phyloP scores from a whole-genome alignment of 345 rosid species.

The Noccaea caerulescens region DNA sequence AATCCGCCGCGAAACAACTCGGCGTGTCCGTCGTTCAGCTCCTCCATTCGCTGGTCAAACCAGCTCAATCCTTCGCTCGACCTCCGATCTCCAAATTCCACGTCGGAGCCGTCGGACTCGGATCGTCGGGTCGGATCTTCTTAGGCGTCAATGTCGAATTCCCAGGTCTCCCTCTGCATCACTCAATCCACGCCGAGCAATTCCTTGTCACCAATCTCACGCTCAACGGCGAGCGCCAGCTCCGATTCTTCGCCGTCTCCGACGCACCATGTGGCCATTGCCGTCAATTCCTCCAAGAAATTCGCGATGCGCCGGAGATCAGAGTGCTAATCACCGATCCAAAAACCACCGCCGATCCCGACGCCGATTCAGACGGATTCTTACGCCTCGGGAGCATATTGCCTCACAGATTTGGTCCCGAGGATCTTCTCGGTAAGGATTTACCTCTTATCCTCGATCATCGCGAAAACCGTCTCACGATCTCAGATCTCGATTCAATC shows the following conservation, averaged over 20 bases:
- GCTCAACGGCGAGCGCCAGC: constrained; percentile 63
- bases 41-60: constrained; percentile 69
- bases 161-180: constrained; percentile 90
- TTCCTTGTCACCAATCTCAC: constrained; percentile 86
- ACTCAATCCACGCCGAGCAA: constrained; percentile 95
- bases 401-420: constrained; percentile 88
- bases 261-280: constrained; percentile 99
- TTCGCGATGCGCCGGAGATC: constrained; percentile 69
- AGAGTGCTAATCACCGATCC: constrained; percentile 55
- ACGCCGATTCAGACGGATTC: constrained; percentile 42
- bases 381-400: constrained; percentile 51
- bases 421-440: constrained; percentile 63
- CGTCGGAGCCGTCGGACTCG: constrained; percentile 85
- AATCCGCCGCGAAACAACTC: constrained; percentile 64
- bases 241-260: constrained; percentile 75
- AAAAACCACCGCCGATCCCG: constrained; percentile 15
- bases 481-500: constrained; percentile 24
- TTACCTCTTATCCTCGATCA: constrained; percentile 72
- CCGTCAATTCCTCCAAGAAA: constrained; percentile 93
- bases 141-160: constrained; percentile 87
- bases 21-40: constrained; percentile 58
- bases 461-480: constrained; percentile 54
- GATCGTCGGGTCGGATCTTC: constrained; percentile 88
- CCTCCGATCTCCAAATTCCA: constrained; percentile 80
- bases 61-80: constrained; percentile 71